Base-by-base conservation (phyloP, 169 alveolate genomes). In the Plasmodium sp. region DNA sequence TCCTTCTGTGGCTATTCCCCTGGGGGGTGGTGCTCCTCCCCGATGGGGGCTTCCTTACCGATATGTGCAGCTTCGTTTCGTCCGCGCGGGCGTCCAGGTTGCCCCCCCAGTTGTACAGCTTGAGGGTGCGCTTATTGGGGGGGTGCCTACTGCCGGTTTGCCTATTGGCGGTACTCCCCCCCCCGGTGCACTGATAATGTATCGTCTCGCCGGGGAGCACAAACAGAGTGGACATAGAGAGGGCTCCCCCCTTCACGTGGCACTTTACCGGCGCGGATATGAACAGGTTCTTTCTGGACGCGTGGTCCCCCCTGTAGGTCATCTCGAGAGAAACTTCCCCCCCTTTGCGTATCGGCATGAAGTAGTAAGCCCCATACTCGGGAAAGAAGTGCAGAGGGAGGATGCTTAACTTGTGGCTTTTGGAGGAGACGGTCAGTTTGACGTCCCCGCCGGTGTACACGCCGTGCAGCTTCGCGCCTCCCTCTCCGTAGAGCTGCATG, bases 191-290 rank as follows among this genome's bases (percentile, higher is more conserved):
- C n/a, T 22, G 72, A 62, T 80, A 88, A 58, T 41, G 58, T 41
- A 88, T 12, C 27, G 71, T 77, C 72, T 88, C 94, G 71, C 51
- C 83, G 9, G 83, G 82, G 12, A 88, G 31, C 12, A 88, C 54
- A 88, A 79, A 88, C 45, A 88, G 48, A 36, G 90, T 31, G 58
- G 91, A 36, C 91, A 88, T 88, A 39, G 48, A 56, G 6, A 79
- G 7, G 72, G 12, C n/a, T 5, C 48, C 22, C 39, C 72, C 83
- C 51, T 88, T 88, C 45, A 88, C 80, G 84, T 58, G 80, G 39
- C 94, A 88, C 34, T 54, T 41, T 56, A 88, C 33, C 5, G 86
- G 81, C 2, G 22, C 4, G 5, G 83, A 74, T 27, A 74, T 48
- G 12, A 27, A 33, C 18, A 85, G 34, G 3, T 51, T 22, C 14